These are phyloP conservation scores for Enterospora canceri DNA, from an alignment of 371 early-diverging fungal genomes.

Conservation along the genomic window DNA sequence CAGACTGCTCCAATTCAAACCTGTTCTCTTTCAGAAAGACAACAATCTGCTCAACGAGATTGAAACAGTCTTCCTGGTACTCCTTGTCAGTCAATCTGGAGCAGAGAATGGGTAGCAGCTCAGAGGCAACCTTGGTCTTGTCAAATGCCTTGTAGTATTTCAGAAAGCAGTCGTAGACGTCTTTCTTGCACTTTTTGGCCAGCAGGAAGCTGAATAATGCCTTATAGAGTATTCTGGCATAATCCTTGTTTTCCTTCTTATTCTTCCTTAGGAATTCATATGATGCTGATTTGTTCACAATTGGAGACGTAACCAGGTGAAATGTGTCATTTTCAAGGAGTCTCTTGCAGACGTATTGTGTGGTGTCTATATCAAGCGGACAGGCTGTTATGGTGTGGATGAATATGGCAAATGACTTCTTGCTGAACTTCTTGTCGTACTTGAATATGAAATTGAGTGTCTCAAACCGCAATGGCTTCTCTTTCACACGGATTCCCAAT, in stretches of 20 bases:
- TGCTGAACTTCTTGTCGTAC: conserved; percentile 11
- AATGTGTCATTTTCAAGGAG: not conserved
- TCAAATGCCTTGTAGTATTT: conserved; percentile 29
- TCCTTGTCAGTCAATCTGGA: conserved; percentile 27
- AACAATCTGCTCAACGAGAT: conserved; percentile 39
- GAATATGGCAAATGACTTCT: conserved; percentile 14
- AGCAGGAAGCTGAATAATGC: conserved; percentile 21
- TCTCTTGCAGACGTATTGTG: conserved; percentile 14
- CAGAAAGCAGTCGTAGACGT: conserved; percentile 12
- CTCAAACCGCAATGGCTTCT: conserved; percentile 33
- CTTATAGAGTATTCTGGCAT: conserved; percentile 27
- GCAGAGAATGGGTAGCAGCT: conserved; percentile 34
- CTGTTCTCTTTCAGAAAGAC: conserved; percentile 27
- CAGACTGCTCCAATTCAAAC: conserved; percentile 24
- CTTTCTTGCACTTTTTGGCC: conserved; percentile 3
- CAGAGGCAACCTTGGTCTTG: conserved; percentile 33
- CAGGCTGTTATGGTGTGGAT: conserved; percentile 20
- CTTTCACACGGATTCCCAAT: conserved; percentile 42
- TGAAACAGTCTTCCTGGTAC: conserved; percentile 26
- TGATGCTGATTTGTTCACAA: not conserved
- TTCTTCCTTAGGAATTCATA: not conserved
- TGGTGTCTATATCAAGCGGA: conserved; percentile 21
- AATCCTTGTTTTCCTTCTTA: not conserved
- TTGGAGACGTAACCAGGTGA: not conserved
- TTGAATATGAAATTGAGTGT: conserved; percentile 45